Evolutionary conservation across 768 basidiomycete species (phyloP).

Genomic region (Daedalea quercina): DNA sequence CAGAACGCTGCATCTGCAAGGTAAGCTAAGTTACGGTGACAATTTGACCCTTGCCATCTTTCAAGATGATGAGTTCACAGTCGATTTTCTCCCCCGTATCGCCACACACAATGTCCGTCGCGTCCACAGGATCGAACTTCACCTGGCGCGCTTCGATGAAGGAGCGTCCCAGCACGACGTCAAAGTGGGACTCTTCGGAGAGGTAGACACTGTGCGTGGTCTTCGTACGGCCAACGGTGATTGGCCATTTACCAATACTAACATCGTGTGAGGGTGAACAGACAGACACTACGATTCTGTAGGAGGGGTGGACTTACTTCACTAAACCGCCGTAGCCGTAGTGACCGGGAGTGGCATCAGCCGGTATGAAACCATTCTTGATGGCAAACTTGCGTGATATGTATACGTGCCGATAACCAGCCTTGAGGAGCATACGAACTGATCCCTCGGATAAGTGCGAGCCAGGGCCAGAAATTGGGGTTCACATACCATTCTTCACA

Average conservation of each 20-base stretch:
- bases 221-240: conserved; percentile 49
- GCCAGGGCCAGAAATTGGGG: neutral
- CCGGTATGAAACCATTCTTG: conserved; percentile 81
- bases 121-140: conserved; percentile 74
- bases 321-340: conserved; percentile 92
- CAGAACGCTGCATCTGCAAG: neutral
- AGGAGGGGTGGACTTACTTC: conserved; percentile 31
- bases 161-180: conserved; percentile 85
- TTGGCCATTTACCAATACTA: conserved; percentile 77
- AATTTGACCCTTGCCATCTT: conserved; percentile 86
- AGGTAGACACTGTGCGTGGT: conserved; percentile 63
- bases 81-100: conserved; percentile 91
- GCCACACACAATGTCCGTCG: conserved; percentile 85
- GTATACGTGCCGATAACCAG: conserved; percentile 90
- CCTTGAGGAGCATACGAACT: conserved; percentile 93
- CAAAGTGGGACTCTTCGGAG: conserved; percentile 93
- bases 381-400: conserved; percentile 91
- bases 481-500: conserved; percentile 76
- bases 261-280: neutral
- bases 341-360: conserved; percentile 80
- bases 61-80: conserved; percentile 86
- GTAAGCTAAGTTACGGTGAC: conserved; percentile 74
- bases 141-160: conserved; percentile 78
- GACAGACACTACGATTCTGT: neutral
- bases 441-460: neutral